Percentiles rank a stretch among this genome's conserved stretches.
These are phyloP conservation scores for Populus hybrid DNA, from an alignment of 441 rosid species.

Conservation along the genomic window DNA sequence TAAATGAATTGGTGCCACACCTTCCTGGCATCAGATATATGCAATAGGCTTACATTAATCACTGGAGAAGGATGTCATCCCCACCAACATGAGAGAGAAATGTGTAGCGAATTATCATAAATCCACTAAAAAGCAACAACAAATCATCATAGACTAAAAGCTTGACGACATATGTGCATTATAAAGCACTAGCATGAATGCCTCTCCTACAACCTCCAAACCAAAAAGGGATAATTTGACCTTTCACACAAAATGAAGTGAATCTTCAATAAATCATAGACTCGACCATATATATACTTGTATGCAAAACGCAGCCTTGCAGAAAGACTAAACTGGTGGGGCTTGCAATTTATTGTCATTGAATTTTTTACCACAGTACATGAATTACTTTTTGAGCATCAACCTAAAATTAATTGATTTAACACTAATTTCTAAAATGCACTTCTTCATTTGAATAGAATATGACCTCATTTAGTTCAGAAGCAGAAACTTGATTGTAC, in stretches of 20 bases:
- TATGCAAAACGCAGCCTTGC: not conserved
- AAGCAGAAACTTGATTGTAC: not conserved
- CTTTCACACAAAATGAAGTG: not conserved
- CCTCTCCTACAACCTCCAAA: not conserved
- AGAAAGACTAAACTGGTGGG: not conserved
- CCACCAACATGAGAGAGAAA: not conserved
- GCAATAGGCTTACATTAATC: slow-evolving; percentile 8
- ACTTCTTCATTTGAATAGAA: not conserved
- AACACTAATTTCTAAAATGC: not conserved
- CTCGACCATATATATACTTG: not conserved
- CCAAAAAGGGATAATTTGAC: not conserved
- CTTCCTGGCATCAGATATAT: slow-evolving; percentile 33
- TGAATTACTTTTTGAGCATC: not conserved
- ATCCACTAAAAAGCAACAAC: not conserved
- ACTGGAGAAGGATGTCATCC: not conserved
- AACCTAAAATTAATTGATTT: not conserved
- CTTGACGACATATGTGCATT: not conserved
- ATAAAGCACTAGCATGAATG: not conserved
- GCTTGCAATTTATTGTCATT: not conserved
- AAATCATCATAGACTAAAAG: not conserved
- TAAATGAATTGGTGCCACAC: slow-evolving; percentile 42
- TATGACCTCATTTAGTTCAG: not conserved
- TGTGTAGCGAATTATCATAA: not conserved
- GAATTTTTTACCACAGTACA: not conserved
- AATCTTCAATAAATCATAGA: not conserved